phyloP scores from a whole-genome alignment of 2,329 filamentous ascomycete genomes.

The Ascochyta pisi region DNA sequence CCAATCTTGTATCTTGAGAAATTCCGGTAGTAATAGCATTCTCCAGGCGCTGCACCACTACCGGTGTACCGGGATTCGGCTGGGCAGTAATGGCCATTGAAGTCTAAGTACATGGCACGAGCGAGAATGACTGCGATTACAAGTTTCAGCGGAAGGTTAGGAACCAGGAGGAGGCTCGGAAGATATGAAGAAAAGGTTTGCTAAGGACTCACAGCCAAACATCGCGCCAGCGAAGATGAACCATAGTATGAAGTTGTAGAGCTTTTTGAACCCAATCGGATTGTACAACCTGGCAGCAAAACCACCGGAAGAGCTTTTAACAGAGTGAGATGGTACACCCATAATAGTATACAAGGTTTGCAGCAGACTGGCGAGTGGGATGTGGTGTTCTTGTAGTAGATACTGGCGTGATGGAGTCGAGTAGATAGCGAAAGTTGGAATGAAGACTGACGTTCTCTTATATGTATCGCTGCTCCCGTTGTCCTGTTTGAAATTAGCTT shows the following conservation, averaged over 20 bases:
- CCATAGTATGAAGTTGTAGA: constrained; percentile 65
- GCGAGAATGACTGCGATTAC: constrained; percentile 52
- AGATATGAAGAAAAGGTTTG: no score
- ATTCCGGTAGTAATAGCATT: constrained; percentile 53
- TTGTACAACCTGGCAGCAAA: neutral
- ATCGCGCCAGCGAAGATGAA: constrained; percentile 26
- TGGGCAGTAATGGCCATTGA: constrained; percentile 44
- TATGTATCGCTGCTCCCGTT: no score
- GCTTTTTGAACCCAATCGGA: constrained; percentile 59
- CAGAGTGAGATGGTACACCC: no score
- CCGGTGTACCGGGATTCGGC: neutral
- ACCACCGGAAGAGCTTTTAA: no score
- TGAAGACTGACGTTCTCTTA: no score
- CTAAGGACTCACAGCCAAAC: constrained; percentile 16
- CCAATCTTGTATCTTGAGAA: constrained; percentile 45
- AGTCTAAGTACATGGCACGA: constrained; percentile 58
- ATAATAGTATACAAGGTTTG: no score
- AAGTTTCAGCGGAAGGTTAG: constrained; percentile 1
- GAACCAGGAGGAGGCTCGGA: neutral
- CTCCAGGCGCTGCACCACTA: constrained; percentile 50
- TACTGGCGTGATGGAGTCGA: no score
- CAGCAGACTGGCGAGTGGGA: no score
- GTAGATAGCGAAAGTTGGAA: no score
- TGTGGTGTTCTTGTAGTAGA: no score
- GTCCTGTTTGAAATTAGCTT: no score